Percentiles rank a stretch among this genome's conserved stretches.
Evolutionary conservation across 345 rosid genomes (phyloP).

Genomic region (thale cress (Arabidopsis thaliana)): DNA sequence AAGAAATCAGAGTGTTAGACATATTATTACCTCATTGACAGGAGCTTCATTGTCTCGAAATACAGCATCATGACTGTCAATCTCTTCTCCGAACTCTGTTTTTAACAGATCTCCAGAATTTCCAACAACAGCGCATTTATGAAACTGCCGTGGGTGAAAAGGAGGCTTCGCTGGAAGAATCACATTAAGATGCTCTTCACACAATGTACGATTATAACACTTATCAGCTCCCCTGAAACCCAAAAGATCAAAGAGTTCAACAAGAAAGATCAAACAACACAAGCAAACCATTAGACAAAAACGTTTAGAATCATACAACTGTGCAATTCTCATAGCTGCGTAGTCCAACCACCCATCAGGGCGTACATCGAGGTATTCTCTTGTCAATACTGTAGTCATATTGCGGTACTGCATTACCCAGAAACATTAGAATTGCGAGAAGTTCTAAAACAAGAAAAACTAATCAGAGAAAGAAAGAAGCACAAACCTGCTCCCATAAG

Average conservation of each 20-base stretch:
- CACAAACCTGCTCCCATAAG: slow-evolving; percentile 94
- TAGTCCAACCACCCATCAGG: slow-evolving; percentile 96
- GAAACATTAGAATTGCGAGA: slow-evolving; percentile 30
- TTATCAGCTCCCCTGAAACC: slow-evolving; percentile 77
- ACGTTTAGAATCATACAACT: slow-evolving; percentile 60
- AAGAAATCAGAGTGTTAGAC: slow-evolving; percentile 17
- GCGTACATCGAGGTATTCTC: slow-evolving; percentile 90
- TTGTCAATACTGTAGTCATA: slow-evolving; percentile 93
- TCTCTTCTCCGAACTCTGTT: slow-evolving; percentile 86
- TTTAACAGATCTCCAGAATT: slow-evolving; percentile 94
- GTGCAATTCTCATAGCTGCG: slow-evolving; percentile 94
- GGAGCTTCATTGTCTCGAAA: slow-evolving; percentile 97
- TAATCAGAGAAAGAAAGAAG: slow-evolving; percentile 13
- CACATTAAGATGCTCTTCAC: slow-evolving; percentile 87
- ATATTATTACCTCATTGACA: slow-evolving; percentile 67
- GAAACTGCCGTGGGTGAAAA: slow-evolving; percentile 80
- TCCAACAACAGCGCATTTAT: slow-evolving; percentile 90
- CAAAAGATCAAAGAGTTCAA: slow-evolving; percentile 26
- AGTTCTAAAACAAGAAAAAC: slow-evolving; percentile 3
- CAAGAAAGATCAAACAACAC: slow-evolving; percentile 23
- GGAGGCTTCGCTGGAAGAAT: slow-evolving; percentile 90
- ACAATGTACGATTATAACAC: slow-evolving; percentile 80
- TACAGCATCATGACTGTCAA: slow-evolving; percentile 93
- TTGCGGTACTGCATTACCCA: slow-evolving; percentile 78
- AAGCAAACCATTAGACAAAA: slow-evolving; percentile 17